phyloP scores from a whole-genome alignment of 345 rosid genomes.

The Arabidopsis suecica region DNA sequence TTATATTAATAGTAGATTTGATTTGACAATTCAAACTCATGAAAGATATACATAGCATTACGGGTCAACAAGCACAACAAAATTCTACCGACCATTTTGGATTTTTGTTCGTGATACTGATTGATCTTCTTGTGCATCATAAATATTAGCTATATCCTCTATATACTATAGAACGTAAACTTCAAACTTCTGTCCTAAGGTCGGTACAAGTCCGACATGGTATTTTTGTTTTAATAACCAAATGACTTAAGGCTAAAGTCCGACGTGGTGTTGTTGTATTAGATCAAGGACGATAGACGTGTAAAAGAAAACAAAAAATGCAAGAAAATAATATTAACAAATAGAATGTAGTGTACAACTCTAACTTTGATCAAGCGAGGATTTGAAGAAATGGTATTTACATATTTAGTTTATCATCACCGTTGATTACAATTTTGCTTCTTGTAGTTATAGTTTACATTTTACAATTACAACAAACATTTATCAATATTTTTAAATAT shows the following conservation, averaged over 20 bases:
- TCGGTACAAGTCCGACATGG: constrained; percentile 30
- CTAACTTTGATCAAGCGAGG: not conserved
- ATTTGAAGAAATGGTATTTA: not conserved
- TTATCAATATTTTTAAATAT: not conserved
- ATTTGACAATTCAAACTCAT: constrained; percentile 40
- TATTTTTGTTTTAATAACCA: constrained; percentile 15
- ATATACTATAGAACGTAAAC: not conserved
- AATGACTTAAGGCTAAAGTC: constrained; percentile 1
- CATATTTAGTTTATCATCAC: not conserved
- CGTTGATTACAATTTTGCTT: not conserved
- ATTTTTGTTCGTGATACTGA: constrained; percentile 22
- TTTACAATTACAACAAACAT: not conserved
- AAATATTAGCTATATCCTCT: not conserved
- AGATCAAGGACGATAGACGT: constrained; percentile 3
- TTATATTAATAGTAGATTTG: constrained; percentile 34
- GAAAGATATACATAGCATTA: constrained; percentile 25
- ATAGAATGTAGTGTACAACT: not conserved
- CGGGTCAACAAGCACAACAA: constrained; percentile 42
- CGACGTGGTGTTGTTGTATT: constrained; percentile 16
- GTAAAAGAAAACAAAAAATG: not conserved
- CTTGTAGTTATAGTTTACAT: not conserved
- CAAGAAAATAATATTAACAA: not conserved
- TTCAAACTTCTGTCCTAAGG: constrained; percentile 23
- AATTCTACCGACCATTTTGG: constrained; percentile 41
- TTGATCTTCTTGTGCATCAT: constrained; percentile 8